Evolutionary conservation across 2,329 filamentous ascomycete species (phyloP).

Genomic region (Pseudogymnoascus sp.): DNA sequence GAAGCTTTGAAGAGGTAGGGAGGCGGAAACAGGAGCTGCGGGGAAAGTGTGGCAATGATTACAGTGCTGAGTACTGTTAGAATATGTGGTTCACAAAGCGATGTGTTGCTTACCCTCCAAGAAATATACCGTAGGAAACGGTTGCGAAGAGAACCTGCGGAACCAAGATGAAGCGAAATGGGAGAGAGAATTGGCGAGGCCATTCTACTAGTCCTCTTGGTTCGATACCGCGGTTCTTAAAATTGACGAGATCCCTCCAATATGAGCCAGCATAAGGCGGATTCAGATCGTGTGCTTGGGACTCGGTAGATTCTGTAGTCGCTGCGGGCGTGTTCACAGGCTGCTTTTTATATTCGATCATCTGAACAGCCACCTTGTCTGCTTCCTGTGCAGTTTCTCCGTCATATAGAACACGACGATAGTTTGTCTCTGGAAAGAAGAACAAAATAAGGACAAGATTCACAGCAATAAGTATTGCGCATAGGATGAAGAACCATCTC

Average conservation of each 20-base stretch:
- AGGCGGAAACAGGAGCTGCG: constrained; percentile 24
- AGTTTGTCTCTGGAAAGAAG: constrained; percentile 30
- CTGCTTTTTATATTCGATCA: constrained; percentile 12
- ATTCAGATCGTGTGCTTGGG: constrained; percentile 12
- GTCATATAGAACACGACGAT: constrained; percentile 20
- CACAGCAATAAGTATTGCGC: constrained; percentile 24
- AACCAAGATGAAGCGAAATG: constrained; percentile 19
- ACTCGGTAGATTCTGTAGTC: constrained; percentile 15
- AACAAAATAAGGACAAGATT: constrained; percentile 27
- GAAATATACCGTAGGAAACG: constrained; percentile 16
- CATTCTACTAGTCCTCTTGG: constrained; percentile 14
- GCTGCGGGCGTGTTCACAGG: background rate
- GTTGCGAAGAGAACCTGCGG: constrained; percentile 17
- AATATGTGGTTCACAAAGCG: background rate
- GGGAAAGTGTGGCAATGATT: constrained; percentile 23
- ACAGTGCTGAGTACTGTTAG: constrained; percentile 13
- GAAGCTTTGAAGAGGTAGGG: constrained; percentile 27
- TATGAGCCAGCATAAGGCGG: constrained; percentile 22
- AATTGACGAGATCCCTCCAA: constrained; percentile 24
- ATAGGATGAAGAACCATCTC: constrained; percentile 31
- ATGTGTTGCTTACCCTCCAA: constrained; percentile 15
- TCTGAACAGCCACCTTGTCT: constrained; percentile 18
- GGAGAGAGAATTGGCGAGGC: constrained; percentile 17
- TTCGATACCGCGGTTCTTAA: constrained; percentile 19
- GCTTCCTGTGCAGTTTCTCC: constrained; percentile 19